Base-by-base conservation (phyloP, 140 eudicot species). In the Oenanthe javanica region DNA sequence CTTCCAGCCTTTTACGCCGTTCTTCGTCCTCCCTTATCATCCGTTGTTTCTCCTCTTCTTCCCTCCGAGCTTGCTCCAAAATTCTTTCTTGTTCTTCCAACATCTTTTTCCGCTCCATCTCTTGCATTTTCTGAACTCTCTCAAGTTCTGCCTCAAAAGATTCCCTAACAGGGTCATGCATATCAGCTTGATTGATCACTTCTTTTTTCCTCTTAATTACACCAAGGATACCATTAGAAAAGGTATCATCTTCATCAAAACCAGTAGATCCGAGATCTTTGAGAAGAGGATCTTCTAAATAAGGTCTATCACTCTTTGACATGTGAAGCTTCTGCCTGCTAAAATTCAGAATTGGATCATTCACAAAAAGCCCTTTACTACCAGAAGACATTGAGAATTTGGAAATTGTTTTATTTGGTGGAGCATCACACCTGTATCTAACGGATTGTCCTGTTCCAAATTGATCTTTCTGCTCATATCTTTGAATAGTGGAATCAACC, bases 141-240 rank as follows among this genome's bases (percentile, higher is more conserved):
- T 95, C 99, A 64, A 95, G 93, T 70, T 95, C 99, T 61, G 99
- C 99, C 82, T 95, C 99, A 74, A 95, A 95, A 6, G 99, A 95
- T 83, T 95, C 98, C 80, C 99, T 86, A 16, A 86, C 96, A 79
- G 98, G 99, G 83, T 95, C 99, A 84, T 89, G 96, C 23, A 92
- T 89, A 79, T 91, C 93, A 54, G 89, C 69, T n/a, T 81, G 85
- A 48, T 86, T 89, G 67, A 82, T 82, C 75, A 78, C 83, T 46
- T 86, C 98, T 82, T 92, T 95, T 88, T 88, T 95, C 81, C 92
- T 89, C 81, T 88, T 95, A 13, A 93, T 83, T 64, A 92, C 87
- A 61, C 98, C 98, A 77, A 86, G 88, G 23, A 88, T 64, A 73
- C 90, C 87, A 38, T 89, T 89, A 63, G 97, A 85, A 82, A 95